Evolutionary conservation across 805 yeast species (phyloP), one percentile per base, ranked within the genome.

Genomic region (Crinitomyces ghanaensis): DNA sequence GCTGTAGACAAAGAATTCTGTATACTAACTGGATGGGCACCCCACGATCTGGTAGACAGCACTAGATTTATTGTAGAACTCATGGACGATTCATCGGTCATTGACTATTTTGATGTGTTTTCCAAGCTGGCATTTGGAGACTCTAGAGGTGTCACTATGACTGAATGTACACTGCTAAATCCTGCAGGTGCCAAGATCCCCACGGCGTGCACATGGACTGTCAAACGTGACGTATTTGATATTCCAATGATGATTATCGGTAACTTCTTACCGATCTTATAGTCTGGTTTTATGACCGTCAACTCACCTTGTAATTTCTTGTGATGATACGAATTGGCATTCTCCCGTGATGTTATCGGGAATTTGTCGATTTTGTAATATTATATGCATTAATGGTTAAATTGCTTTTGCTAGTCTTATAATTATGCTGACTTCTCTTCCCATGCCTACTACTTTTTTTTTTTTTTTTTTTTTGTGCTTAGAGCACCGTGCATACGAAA

Each of bases 1-100:
- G 88, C 86, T 39, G 93, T 86, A 2, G 93, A 93, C n/a, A 81
- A 81, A 43, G 97, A 88, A 55, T 88, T 88, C 53, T 77, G 91
- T 45, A 72, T 82, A 12, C 19, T 82, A 41, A 70, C 86, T 4
- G 81, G 83, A 1, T 72, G 75, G 52, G 64, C 71, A 7, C 60
- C 68, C 41, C 64, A 68, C 38, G 74, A 75, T 27, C 55, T 80
- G 6, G 48, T 79, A 2, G 62, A 74, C 4, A 69, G 72, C 42
- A 57, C 82, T 34, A 68, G 70, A 2, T 83, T 77, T 46, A 78
- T 82, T 15, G 75, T 82, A 44, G 93, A 82, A 53, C 59, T 82
- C 30, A 77, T 83, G 84, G 91, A 80, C 57, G 88, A 80, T 50
- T 72, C 71, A 42, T 70, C 79, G 23, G 77, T 83, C 12, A 61